phyloP scores from a whole-genome alignment of 1,139 yeast species.

The Scheffersomyces cryptocercus region DNA sequence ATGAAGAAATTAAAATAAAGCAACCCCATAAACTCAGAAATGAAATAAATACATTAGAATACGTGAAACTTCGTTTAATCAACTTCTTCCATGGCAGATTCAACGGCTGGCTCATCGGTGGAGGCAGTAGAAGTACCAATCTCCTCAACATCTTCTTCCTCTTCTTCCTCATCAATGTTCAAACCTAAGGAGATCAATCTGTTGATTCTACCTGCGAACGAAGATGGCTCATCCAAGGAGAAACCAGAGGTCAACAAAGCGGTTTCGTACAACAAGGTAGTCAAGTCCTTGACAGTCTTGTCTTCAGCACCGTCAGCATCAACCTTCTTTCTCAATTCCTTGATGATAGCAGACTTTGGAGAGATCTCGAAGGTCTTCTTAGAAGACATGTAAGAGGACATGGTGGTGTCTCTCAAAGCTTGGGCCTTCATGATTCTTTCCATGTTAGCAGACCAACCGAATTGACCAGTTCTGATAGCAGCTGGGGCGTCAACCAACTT shows the following conservation, averaged over 20 bases:
- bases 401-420: slow-evolving; percentile 97
- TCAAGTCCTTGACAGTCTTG: slow-evolving; percentile 97
- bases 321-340: slow-evolving; percentile 94
- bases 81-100: slow-evolving; percentile 99
- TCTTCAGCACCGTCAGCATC: slow-evolving; percentile 97
- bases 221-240: slow-evolving; percentile 97
- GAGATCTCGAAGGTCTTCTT: slow-evolving; percentile 99
- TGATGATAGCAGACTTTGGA: slow-evolving; percentile 93
- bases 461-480: slow-evolving; percentile 99
- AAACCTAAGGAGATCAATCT: slow-evolving; percentile 97
- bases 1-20: slow-evolving; percentile 3
- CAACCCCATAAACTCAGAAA: slow-evolving; percentile 9
- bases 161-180: slow-evolving; percentile 92
- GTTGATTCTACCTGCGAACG: slow-evolving; percentile 97
- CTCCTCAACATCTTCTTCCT: slow-evolving; percentile 48
- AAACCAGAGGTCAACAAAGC: slow-evolving; percentile 98
- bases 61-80: slow-evolving; percentile 53
- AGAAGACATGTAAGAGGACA: slow-evolving; percentile 99
- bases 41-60: slow-evolving; percentile 11
- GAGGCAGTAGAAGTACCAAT: slow-evolving; percentile 51
- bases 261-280: slow-evolving; percentile 94
- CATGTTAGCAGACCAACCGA: slow-evolving; percentile 99
- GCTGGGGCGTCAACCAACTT: slow-evolving; percentile 99
- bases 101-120: slow-evolving; percentile 68
- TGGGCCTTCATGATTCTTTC: slow-evolving; percentile 99